Evolutionary conservation across 768 basidiomycete genomes (phyloP).

Genomic region (Megacollybia marginata): DNA sequence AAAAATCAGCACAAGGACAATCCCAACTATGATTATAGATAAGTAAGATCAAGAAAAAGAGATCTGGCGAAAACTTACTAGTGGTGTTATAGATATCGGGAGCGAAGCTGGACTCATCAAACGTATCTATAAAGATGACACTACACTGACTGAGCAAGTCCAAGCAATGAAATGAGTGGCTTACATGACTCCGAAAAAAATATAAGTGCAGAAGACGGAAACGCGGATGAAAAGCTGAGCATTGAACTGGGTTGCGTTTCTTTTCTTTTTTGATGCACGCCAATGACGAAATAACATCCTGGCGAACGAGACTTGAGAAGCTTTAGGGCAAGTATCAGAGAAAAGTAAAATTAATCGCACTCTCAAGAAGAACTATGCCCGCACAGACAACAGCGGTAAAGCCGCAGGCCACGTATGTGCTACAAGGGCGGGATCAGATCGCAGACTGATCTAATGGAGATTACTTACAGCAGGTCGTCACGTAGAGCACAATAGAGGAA

Average conservation of each 20-base stretch:
- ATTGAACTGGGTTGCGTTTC: constrained; percentile 16
- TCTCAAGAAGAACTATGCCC: constrained; percentile 19
- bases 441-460: too few species aligned
- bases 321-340: background rate
- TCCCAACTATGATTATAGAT: constrained; percentile 18
- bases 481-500: constrained; percentile 25
- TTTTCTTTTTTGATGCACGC: constrained; percentile 22
- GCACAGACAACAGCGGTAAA: constrained; percentile 19
- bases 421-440: constrained; percentile 3
- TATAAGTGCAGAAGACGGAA: constrained; percentile 24
- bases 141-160: constrained; percentile 6
- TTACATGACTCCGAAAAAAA: constrained; percentile 25
- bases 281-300: constrained; percentile 22
- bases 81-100: constrained; percentile 28
- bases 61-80: constrained; percentile 11
- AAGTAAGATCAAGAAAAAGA: background rate
- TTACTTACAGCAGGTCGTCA: constrained; percentile 9
- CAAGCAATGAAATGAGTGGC: constrained; percentile 1
- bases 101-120: constrained; percentile 11
- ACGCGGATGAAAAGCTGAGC: constrained; percentile 23
- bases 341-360: constrained; percentile 8
- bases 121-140: constrained; percentile 21
- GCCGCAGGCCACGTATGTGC: constrained; percentile 1
- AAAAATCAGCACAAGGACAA: constrained; percentile 28
- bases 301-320: constrained; percentile 18